Evolutionary conservation across 495 filamentous ascomycete genomes (phyloP), one percentile per base, ranked within the genome.

Genomic region (Hypoxylon subgilvum): DNA sequence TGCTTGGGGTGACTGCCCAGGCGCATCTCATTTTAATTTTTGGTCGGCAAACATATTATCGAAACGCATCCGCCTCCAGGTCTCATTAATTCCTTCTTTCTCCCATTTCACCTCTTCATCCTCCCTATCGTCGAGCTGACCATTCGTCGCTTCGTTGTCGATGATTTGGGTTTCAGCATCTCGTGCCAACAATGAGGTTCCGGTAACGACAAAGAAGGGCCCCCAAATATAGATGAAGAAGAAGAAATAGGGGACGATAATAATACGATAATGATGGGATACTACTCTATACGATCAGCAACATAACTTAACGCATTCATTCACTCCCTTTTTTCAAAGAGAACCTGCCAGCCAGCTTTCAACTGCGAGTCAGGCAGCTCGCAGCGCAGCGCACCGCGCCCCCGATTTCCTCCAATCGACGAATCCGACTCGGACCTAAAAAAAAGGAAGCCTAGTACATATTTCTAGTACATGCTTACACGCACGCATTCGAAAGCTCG

Each of bases 151-250:
- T 51, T 28, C 54, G 63, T 56, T 57, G 64, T 67, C 57, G 67
- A 65, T 65, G 67, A 53, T 65, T 61, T 54, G 67, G n/a, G 67
- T 65, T 53, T 60, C 52, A 65, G 53, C 40, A 51, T 50, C 43
- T 53, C 50, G 64, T 50, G 52, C 28, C 67, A 63, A 70, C 67
- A 51, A 70, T 70, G 67, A 68, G 65, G 67, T 68, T 54, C 61
- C 47, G 67, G 61, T 65, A 59, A 66, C 45, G 61, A 54, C 18
- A 27, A 36, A 44, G 49, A 54, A 53, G 61, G 52, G 48, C 19
- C 17, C 28, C 25, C 50, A 55, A 41, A 46, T 9, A 25, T 30
- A 25, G 49, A 49, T 53, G 56, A 55, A 40, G 45, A 45, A 54
- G 46, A 27, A 44, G 18, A 50, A 42, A 44, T 38, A 50, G 61